Conservation (phyloP, 2,329 filamentous ascomycete genomes). For the Hymenoscyphus repandus region DNA sequence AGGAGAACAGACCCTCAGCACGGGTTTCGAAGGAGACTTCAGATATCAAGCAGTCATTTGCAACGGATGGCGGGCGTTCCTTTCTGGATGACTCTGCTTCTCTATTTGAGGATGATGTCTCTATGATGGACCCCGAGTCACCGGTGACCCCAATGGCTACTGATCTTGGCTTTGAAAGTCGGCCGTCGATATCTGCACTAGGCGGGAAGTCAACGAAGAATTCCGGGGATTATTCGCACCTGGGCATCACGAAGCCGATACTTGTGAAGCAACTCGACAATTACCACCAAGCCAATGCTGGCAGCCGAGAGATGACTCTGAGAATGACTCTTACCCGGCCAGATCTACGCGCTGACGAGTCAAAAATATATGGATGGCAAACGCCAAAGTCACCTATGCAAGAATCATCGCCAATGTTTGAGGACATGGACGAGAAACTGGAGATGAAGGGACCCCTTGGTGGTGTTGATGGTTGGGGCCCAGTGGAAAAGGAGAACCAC, state of each 20-base stretch:
- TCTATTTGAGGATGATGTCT: conserved; percentile 49
- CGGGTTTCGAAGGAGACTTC: conserved; percentile 22
- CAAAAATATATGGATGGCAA: conserved; percentile 67
- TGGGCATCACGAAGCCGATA: conserved; percentile 22
- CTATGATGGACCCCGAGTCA: conserved; percentile 53
- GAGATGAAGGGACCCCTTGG: conserved; percentile 32
- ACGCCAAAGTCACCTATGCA: conserved; percentile 32
- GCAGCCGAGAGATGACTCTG: conserved; percentile 84
- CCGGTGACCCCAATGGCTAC: conserved; percentile 27
- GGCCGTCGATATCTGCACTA: conserved; percentile 9
- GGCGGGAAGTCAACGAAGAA: conserved; percentile 31
- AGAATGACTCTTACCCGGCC: conserved; percentile 92
- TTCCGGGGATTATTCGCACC: conserved; percentile 35
- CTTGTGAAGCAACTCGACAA: conserved; percentile 31
- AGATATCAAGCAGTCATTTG: conserved; percentile 26
- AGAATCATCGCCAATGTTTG: conserved; percentile 49
- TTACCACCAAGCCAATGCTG: conserved; percentile 46
- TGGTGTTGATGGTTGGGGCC: conserved; percentile 36
- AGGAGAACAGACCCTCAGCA: conserved; percentile 27
- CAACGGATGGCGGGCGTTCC: conserved; percentile 48
- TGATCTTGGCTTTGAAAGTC: conserved; percentile 23
- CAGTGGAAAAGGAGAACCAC: conserved; percentile 43
- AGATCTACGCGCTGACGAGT: conserved; percentile 73
- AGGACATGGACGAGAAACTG: conserved; percentile 51
- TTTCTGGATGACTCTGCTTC: conserved; percentile 57